Evolutionary conservation across 2,329 filamentous ascomycete genomes (phyloP).

Genomic region (Aspergillus nomiae): DNA sequence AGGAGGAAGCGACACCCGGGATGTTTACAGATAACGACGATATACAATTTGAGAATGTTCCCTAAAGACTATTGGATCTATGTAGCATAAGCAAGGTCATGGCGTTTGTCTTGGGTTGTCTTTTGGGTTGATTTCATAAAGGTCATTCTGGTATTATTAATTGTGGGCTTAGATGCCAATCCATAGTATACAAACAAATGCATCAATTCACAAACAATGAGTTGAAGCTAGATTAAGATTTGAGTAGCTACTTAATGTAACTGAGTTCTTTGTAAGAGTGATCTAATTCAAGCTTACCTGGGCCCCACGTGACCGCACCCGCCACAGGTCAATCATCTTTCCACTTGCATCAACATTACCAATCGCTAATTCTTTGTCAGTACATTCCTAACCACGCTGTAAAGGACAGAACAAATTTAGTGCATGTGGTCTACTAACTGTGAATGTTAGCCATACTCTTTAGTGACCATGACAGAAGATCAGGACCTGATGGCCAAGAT

Average conservation of each 20-base stretch:
- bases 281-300: not conserved
- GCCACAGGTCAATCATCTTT: not conserved
- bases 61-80: conserved; percentile 29
- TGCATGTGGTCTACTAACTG: conserved; percentile 10
- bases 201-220: not conserved
- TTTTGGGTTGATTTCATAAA: conserved; percentile 14
- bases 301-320: conserved; percentile 6
- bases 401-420: not conserved
- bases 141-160: conserved; percentile 14
- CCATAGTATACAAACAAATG: not conserved
- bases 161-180: conserved; percentile 8
- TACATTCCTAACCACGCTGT: not conserved
- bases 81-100: conserved; percentile 30
- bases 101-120: conserved; percentile 21
- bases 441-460: conserved; percentile 1
- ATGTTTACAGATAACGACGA: conserved; percentile 65
- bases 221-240: not conserved
- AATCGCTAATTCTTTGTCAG: not conserved
- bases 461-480: conserved; percentile 54
- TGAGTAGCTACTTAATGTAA: not conserved
- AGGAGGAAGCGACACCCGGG: conserved; percentile 51
- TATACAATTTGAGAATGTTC: conserved; percentile 79
- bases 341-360: not conserved
- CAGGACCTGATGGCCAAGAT: conserved; percentile 59
- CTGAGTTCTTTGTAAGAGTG: not conserved